Conservation (phyloP, 129 eudicot species). For the Cynara cardunculus region DNA sequence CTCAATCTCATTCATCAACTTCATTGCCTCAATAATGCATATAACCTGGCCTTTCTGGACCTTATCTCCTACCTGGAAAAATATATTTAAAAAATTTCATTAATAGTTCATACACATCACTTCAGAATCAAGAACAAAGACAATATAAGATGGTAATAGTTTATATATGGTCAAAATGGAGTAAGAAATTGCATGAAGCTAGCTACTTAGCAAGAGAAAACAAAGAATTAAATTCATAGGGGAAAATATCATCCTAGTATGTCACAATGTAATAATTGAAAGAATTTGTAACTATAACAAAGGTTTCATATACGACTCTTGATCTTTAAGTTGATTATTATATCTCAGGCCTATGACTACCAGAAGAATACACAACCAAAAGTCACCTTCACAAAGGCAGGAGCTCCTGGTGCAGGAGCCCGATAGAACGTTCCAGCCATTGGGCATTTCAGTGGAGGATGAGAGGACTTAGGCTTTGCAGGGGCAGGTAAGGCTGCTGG, state of each 20-base stretch:
- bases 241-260: background rate
- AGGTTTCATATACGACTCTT: background rate
- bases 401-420: conserved; percentile 77
- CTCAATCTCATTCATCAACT: conserved; percentile 87
- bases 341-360: background rate
- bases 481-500: conserved; percentile 48
- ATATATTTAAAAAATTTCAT: background rate
- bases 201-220: too few species aligned
- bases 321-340: background rate
- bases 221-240: background rate
- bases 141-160: background rate
- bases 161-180: background rate
- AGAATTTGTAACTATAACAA: conserved; percentile 1
- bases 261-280: background rate
- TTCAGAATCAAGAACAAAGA: background rate
- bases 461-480: conserved; percentile 65
- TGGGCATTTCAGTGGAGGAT: conserved; percentile 78
- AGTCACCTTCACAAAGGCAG: conserved; percentile 74
- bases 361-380: background rate
- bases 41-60: conserved; percentile 75
- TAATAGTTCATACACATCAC: background rate
- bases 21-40: conserved; percentile 89
- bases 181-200: background rate
- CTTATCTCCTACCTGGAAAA: conserved; percentile 75
- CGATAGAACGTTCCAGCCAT: conserved; percentile 96